Conservation (phyloP, 805 yeast species). For the Candida jianshihensis region DNA sequence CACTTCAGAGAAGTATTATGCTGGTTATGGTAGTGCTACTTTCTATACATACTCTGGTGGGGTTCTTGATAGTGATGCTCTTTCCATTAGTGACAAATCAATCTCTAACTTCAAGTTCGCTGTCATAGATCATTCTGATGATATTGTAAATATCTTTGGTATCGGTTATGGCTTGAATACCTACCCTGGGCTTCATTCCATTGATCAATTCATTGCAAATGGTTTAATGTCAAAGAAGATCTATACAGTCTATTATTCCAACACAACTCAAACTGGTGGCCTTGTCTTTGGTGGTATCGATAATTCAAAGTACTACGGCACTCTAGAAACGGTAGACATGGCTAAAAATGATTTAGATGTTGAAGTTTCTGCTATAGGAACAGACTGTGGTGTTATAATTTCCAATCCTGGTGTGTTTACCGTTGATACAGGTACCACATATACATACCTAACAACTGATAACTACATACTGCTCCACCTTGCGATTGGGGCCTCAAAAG, state of each 20-base stretch:
- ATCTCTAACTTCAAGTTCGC: not conserved
- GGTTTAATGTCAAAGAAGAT: slow-evolving; percentile 8
- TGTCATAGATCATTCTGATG: not conserved
- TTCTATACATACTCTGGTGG: too few species aligned
- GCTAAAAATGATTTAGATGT: slow-evolving; percentile 1
- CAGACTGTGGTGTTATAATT: slow-evolving; percentile 9
- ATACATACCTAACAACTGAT: slow-evolving; percentile 3
- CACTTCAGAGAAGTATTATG: too few species aligned
- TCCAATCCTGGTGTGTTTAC: not conserved
- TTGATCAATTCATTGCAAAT: slow-evolving; percentile 1
- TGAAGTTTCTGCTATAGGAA: slow-evolving; percentile 8
- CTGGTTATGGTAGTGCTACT: too few species aligned
- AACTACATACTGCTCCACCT: slow-evolving; percentile 12
- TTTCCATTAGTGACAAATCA: not conserved
- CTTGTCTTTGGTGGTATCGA: slow-evolving; percentile 20
- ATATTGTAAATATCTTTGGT: slow-evolving; percentile 8
- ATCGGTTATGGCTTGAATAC: slow-evolving; percentile 2
- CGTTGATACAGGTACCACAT: slow-evolving; percentile 17
- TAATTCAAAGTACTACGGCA: slow-evolving; percentile 9
- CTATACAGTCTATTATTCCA: slow-evolving; percentile 6
- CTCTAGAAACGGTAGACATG: slow-evolving; percentile 9
- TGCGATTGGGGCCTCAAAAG: slow-evolving; percentile 8
- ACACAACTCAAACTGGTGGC: slow-evolving; percentile 6
- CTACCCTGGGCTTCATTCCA: not conserved
- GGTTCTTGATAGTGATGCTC: not conserved